Evolutionary conservation across 129 eudicot genomes (phyloP), one percentile per base, ranked within the genome.

Genomic region (Lactuca sativa): DNA sequence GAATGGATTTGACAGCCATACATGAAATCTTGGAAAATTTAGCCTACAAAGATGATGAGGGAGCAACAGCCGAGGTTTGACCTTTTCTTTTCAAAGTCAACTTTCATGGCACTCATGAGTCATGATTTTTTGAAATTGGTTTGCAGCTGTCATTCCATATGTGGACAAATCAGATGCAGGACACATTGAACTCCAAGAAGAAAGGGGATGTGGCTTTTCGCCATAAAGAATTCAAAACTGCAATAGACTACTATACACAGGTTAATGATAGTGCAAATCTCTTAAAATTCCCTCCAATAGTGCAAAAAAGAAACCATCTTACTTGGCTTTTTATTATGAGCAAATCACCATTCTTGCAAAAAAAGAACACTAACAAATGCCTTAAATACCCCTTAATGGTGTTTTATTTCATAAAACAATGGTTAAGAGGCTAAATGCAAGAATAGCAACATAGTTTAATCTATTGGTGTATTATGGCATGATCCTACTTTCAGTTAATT

Each of bases 131-230:
- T 73, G 8, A 53, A 4, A 13, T 64, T 61, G 67, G 51, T 32
- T 55, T 77, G 80, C 82, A 91, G 95, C 96, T 91, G 5, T 92
- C 98, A 1, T 92, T 92, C 78, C 95, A 86, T 76, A 79, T 88
- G 96, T 92, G 98, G 98, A 92, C 98, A 49, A 79, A 74, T 72
- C 98, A 92, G 82, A 75, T 92, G 89, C 96, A 92, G 73, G 96
- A 89, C 14, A 86, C 91, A 3, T 59, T 92, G 71, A 89, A 74
- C 83, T 84, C 96, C 18, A 92, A 92, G 95, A 89, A 86, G 80
- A 88, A 88, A 80, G 96, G 98, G 30, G 98, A 92, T 13, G 71
- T 58, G 36, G 96, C 98, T 74, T 92, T 92, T 71, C 81, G 92
- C 70, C 96, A 92, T 51, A 92, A 86, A 83, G 96, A 92, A 43